phyloP scores from a whole-genome alignment of 495 filamentous ascomycete genomes.

The Aspergillus funiculosus region DNA sequence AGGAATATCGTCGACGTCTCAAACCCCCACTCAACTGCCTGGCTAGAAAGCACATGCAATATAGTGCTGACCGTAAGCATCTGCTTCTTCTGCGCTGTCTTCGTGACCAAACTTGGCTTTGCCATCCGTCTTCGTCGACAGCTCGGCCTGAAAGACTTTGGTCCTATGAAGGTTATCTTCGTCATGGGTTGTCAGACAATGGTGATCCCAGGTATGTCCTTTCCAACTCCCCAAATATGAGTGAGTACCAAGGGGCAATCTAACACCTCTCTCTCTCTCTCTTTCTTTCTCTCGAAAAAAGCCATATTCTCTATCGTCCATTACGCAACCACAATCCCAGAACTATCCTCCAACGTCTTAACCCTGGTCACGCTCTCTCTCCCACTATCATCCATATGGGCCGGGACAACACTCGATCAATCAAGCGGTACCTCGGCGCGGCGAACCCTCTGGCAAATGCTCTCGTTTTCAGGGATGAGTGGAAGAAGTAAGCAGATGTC shows the following conservation, averaged over 20 bases:
- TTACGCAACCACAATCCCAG: constrained; percentile 49
- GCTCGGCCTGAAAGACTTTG: constrained; percentile 55
- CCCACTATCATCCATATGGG: constrained; percentile 79
- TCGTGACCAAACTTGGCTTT: constrained; percentile 62
- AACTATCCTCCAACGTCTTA: constrained; percentile 54
- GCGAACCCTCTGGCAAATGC: constrained; percentile 29
- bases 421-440: constrained; percentile 10
- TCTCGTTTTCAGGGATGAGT: constrained; percentile 18
- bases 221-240: too few species aligned
- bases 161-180: constrained; percentile 65
- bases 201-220: constrained; percentile 62
- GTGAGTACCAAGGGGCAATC: too few species aligned
- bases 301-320: constrained; percentile 67
- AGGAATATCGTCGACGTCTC: constrained; percentile 40
- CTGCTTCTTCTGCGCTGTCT: constrained; percentile 69
- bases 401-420: constrained; percentile 39
- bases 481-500: constrained; percentile 5
- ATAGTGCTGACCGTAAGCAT: constrained; percentile 58
- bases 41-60: constrained; percentile 49
- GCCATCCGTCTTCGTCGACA: constrained; percentile 52
- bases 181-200: constrained; percentile 74
- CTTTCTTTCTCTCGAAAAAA: too few species aligned
- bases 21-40: constrained; percentile 23
- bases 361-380: constrained; percentile 69
- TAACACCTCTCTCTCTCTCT: neutral